Base-by-base conservation (phyloP, 352 stramenopile species). In the Globisporangium carolinianum region DNA sequence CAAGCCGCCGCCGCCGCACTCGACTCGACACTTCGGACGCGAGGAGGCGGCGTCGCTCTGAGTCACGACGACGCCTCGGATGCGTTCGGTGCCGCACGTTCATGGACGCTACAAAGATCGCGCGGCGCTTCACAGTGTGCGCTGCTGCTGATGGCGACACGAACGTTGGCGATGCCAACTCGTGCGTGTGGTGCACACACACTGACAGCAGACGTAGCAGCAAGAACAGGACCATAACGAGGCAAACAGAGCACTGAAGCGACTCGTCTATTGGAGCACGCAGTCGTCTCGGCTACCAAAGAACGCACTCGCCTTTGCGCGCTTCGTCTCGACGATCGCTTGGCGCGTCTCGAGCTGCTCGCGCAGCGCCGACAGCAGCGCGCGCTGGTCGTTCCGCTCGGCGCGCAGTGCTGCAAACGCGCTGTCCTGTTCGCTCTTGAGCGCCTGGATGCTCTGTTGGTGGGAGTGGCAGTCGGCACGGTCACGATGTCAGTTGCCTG, bases 351-450 rank as follows among this genome's bases (percentile, higher is more conserved):
- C 69, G 39, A 88, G 51, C 37, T 78, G 69, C n/a, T 88, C 74
- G 3, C 68, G 79, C 17, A 91, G 62, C 43, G 72, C 64, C 37
- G 63, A 63, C 36, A 87, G 54, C 18, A 75, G 47, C n/a, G 69
- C 65, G 49, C 71, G 74, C 53, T 81, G 79, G 11, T 86, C 75
- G 36, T 71, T 73, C 41, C 88, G 39, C 6, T 89, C 61, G 17
- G 64, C 62, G 37, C 79, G 69, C n/a, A 91, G 57, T 12, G 54
- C 66, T 36, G 53, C 61, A 4, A 86, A 49, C 37, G 87, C 72
- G 6, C 80, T 63, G 52, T 89, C 81, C 57, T 89, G 79, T 52
- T 87, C 57, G 11, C 63, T 69, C 60, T 85, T 88, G 47, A 87
- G 52, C 3, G 62, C 55, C 24, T 73, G 76, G 12, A 91, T 88